Evolutionary conservation across 495 filamentous ascomycete genomes (phyloP).

Genomic region (Tuber calosporum): DNA sequence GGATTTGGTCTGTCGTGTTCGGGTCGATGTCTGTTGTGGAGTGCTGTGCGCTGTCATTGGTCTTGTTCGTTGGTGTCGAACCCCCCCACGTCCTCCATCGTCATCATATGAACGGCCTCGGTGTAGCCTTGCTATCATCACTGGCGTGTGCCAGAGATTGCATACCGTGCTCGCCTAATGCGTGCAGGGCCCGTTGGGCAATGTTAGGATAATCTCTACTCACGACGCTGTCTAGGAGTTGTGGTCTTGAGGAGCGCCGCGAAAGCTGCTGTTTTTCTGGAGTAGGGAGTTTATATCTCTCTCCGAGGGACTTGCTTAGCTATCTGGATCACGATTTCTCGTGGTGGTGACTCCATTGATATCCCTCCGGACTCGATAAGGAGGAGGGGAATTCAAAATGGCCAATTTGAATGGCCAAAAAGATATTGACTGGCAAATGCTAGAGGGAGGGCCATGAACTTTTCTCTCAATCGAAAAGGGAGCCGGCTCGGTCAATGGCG

Average conservation of each 20-base stretch:
- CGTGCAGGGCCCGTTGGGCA: background rate
- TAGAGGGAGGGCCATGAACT: background rate
- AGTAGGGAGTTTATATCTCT: background rate
- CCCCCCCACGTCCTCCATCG: background rate
- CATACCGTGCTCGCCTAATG: background rate
- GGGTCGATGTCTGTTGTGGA: background rate
- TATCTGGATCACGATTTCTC: background rate
- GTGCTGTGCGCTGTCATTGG: background rate
- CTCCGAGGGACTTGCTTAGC: background rate
- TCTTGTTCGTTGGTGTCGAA: background rate
- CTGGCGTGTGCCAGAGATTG: background rate
- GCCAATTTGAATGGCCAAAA: background rate
- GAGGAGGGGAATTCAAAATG: background rate
- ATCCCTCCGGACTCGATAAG: background rate
- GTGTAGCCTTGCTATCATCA: constrained; percentile 2
- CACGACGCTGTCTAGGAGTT: background rate
- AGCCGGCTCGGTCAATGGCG: background rate
- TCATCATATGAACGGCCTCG: background rate
- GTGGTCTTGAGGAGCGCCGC: background rate
- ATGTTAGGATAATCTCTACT: background rate
- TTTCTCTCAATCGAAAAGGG: background rate
- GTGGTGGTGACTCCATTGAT: background rate
- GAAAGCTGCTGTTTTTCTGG: background rate
- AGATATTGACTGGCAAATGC: background rate
- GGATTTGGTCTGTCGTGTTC: background rate